Base-by-base conservation (phyloP, 768 basidiomycete species). In the Neoboletus subvelutipes region DNA sequence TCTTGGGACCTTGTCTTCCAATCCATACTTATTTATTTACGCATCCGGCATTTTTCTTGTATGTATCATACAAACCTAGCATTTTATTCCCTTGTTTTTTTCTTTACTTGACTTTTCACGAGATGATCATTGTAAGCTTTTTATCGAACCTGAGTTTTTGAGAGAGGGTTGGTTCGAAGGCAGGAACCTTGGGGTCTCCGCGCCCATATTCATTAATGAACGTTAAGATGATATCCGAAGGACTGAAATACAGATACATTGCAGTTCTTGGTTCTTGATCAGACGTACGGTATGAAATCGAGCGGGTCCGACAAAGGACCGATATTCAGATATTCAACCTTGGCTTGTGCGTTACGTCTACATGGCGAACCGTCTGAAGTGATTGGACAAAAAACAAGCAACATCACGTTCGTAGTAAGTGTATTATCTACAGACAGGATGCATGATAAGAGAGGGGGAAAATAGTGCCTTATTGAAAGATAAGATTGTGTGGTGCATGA, bases 1-100 rank as follows among this genome's bases (percentile, higher is more conserved):
- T 58, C 22, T 34, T 50, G 54, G 59, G 48, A 57, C 57, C 18
- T 24, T 43, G 17, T 50, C 37, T 53, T 51, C 20, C 50, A 51
- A n/a, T 55, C 31, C 56, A 33, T 70, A 68, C 65, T 54, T 70
- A 70, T 63, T 55, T 52, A 52, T 56, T 49, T 31, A 62, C 48
- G 33, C 57, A 62, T 57, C 55, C 26, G 10, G 50, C 56, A 47
- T 47, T 52, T 55, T 63, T 47, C 51, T 57, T 49, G 28, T 47
- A 17, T 67, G 65, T 62, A 67, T 50, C 53, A 54, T 60, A 60
- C 39, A 15, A 31, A 43, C 42, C 37, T 46, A 31, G 52, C 67
- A 60, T 54, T 39, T 29, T 43, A 17, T 50, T 17, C 20, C 8
- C 28, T 26, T 20, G 24, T 37, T 28, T 45, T 13, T 36, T 24